Evolutionary conservation across 2,329 filamentous ascomycete genomes (phyloP).

Genomic region (Colletotrichum lindemuthianum): DNA sequence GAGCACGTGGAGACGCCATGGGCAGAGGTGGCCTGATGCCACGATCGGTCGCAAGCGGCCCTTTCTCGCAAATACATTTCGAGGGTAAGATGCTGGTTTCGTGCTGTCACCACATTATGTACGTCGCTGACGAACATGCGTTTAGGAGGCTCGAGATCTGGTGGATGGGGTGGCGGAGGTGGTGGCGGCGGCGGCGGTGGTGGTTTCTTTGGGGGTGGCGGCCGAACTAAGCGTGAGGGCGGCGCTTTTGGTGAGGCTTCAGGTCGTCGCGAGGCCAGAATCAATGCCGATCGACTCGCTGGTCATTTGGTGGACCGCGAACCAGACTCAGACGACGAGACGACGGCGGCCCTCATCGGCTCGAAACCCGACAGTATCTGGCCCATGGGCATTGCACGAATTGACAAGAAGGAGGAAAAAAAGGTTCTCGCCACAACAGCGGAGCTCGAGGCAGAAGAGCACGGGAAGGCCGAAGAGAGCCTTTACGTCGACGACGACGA

Average conservation of each 20-base stretch:
- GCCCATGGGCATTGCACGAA: constrained; percentile 66
- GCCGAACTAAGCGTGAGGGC: constrained; percentile 47
- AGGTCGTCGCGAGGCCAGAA: constrained; percentile 55
- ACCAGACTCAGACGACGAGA: constrained; percentile 38
- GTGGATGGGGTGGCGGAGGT: constrained; percentile 35
- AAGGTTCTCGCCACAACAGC: constrained; percentile 65
- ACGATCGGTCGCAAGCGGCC: constrained; percentile 50
- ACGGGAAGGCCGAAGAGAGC: constrained; percentile 56
- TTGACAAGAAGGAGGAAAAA: constrained; percentile 64
- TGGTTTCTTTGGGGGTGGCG: constrained; percentile 40
- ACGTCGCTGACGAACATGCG: background rate
- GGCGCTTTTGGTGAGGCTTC: constrained; percentile 50
- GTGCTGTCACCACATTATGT: background rate
- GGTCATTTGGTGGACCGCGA: constrained; percentile 47
- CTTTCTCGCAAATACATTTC: constrained; percentile 46
- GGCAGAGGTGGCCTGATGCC: constrained; percentile 52
- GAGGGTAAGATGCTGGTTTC: constrained; percentile 22
- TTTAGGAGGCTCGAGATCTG: constrained; percentile 34
- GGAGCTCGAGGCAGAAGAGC: constrained; percentile 65
- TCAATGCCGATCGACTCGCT: constrained; percentile 67
- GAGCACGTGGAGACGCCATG: constrained; percentile 57
- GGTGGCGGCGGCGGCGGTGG: constrained; percentile 41
- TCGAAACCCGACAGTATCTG: constrained; percentile 45
- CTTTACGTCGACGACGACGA: constrained; percentile 54
- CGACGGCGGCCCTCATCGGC: constrained; percentile 37